Base-by-base conservation (phyloP, 306 rosid genomes). In the Hylodesmum podocarpum region DNA sequence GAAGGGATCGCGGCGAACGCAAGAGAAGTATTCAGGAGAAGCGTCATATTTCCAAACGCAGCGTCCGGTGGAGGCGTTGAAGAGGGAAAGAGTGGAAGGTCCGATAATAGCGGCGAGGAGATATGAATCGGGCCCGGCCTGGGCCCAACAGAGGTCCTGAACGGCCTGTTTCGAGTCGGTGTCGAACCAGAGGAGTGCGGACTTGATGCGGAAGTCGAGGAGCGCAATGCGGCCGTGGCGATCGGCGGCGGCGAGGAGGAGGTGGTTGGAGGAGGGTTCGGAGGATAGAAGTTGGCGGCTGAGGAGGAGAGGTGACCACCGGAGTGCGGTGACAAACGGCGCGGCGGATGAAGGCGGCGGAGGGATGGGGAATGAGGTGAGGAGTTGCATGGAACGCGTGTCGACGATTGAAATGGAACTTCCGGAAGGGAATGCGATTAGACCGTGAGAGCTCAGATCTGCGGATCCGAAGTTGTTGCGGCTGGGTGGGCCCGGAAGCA, bases 81-180 rank as follows among this genome's bases (percentile, higher is more conserved):
- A 92, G 13, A 96, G 87, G 2, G 94, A 89, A 59, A 96, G 87
- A 1, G 88, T 55, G 28, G 98, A 96, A 22, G 91, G 79, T 0
- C 99, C 99, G 40, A 78, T 84, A 34, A 96, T 86, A 0, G 91
- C 91, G 2, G 97, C 98, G 8, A 96, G 85, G 19, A 90, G 83
- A 68, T 58, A 87, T 0, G 83, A 72, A 14, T 92, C 98, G 14
- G 91, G 88, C 6, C 90, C 86, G 5, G 94, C 83, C 66, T 83
- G 96, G 76, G 91, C 87, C 99, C 99, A 96, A n/a, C 97, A 93
- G 29, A 96, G 86, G 76, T 96, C 99, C 82, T 96, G 98, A 41
- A 96, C 55, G 8, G 90, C 97, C 6, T 43, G 71, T 44, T 85
- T 80, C 59, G 86, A 67, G 33, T 88, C 92, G 9, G 99, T 83